These are phyloP conservation scores for Colletotrichum sojae DNA, from an alignment of 2,329 filamentous ascomycete species.

Conservation along the genomic window DNA sequence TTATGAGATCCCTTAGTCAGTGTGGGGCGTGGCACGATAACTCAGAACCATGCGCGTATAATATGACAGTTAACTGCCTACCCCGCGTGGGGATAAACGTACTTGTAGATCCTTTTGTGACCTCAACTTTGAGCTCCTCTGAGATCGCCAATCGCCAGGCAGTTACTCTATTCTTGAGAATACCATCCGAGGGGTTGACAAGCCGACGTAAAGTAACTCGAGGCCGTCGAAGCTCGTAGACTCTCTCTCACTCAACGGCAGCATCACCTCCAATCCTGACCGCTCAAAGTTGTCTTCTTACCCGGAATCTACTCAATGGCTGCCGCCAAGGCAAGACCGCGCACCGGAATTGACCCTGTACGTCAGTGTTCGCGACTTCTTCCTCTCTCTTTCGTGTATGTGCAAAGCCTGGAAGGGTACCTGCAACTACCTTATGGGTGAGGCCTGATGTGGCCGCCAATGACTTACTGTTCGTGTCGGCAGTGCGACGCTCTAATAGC, in stretches of 20 bases:
- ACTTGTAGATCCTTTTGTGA: neutral
- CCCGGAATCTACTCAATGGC: conserved; percentile 8
- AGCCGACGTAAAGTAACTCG: neutral
- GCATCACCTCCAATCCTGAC: conserved; percentile 4
- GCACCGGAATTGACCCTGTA: conserved; percentile 24
- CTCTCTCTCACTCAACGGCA: neutral
- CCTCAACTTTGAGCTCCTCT: neutral
- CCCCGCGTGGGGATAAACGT: too few species aligned
- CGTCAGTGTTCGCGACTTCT: neutral
- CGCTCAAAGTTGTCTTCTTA: neutral
- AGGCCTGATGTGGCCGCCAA: neutral
- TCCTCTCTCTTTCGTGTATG: neutral
- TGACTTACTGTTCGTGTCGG: neutral
- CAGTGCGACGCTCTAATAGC: conserved; percentile 40
- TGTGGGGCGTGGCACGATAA: too few species aligned
- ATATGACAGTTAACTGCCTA: too few species aligned
- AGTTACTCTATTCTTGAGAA: too few species aligned
- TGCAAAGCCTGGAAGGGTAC: neutral
- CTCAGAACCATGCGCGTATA: too few species aligned
- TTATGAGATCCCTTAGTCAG: too few species aligned
- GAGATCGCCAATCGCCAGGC: neutral
- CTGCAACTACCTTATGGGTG: neutral
- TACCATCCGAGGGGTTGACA: too few species aligned
- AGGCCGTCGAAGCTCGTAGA: neutral
- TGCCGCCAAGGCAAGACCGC: neutral